Evolutionary conservation across 2,329 filamentous ascomycete species (phyloP).

Genomic region (Sclerotinia spermophila): DNA sequence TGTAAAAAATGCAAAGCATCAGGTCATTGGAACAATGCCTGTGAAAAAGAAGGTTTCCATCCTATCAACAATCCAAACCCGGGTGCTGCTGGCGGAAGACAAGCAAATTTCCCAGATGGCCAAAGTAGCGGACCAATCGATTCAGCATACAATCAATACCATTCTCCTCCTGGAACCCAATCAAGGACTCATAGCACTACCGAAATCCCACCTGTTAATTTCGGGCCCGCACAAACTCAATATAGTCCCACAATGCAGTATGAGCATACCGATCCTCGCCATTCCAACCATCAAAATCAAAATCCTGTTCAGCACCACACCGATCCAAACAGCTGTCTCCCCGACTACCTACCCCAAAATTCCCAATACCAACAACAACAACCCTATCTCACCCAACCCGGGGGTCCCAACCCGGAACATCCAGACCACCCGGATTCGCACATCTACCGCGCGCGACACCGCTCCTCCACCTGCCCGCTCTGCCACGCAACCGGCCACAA

Average conservation of each 20-base stretch:
- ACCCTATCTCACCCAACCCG: background rate
- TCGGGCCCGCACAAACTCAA: background rate
- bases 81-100: too few species aligned
- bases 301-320: background rate
- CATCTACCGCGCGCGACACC: background rate
- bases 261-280: background rate
- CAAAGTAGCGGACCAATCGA: background rate
- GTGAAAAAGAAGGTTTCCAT: conserved; percentile 3
- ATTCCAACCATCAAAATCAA: background rate
- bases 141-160: background rate
- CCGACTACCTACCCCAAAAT: background rate
- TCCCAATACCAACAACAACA: too few species aligned
- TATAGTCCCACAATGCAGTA: background rate
- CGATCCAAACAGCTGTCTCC: background rate
- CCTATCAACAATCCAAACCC: conserved; percentile 3
- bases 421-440: background rate
- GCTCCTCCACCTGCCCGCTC: background rate
- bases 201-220: background rate
- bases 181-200: too few species aligned
- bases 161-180: background rate
- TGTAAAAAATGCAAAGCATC: background rate
- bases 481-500: background rate
- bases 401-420: background rate
- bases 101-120: background rate
- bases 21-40: conserved; percentile 13